Base-by-base conservation (phyloP, 148 eudicot species). In the Limonium bicolor region DNA sequence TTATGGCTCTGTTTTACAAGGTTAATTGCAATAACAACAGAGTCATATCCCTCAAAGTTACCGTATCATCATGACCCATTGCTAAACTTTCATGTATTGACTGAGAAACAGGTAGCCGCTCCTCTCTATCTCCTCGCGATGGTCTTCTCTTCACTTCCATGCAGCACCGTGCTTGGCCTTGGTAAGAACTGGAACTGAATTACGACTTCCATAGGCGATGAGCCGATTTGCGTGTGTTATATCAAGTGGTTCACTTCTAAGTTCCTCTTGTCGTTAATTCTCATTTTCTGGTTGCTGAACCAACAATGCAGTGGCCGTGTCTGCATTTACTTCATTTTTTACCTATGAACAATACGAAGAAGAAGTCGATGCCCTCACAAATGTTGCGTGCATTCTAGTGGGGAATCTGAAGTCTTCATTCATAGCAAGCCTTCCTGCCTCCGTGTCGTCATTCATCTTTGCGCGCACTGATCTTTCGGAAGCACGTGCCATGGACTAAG, bases 301-400 rank as follows among this genome's bases (percentile, higher is more conserved):
- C 46, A 20, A 43, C 41, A 42, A 46, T 77, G 74, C 85, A 90
- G 99, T 73, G 45, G 8, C 69, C 52, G 72, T 64, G 50, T 69
- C 73, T 42, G 56, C 82, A 2, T 90, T 90, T 68, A 73, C 77
- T 4, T 52, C 61, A 7, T 77, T 86, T 67, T 80, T 68, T 51
- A 67, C 72, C 51, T 90, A 80, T 39, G 95, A 90, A 69, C 99
- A 90, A 80, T 78, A 84, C 12, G 87, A 90, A 49, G 76, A 62
- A 28, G 78, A 75, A 63, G 54, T 75, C 11, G 79, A 69, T 14
- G 69, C 48, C 36, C 48, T 66, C 10, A 33, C 45, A n/a, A 53
- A 23, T 46, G 10, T 61, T 38, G 28, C 54, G 8, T 27, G 12
- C 27, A 49, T 14, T 24, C 7, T 50, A 17, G 55, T 30, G 6